phyloP scores from a whole-genome alignment of 169 alveolate genomes.

The Plasmodium falciparum region DNA sequence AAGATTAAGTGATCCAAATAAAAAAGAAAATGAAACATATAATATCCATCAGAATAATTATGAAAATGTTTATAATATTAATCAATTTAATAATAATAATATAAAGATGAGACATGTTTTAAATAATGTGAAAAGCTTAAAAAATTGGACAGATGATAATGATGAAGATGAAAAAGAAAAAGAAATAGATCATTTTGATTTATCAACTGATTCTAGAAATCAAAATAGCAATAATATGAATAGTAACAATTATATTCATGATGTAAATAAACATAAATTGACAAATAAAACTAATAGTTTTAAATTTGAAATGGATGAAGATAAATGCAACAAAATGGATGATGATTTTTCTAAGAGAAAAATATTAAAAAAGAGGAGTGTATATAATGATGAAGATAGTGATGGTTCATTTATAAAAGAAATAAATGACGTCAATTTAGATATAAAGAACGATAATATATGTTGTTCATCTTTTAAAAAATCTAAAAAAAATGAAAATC shows the following conservation, averaged over 20 bases:
- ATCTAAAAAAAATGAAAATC: neutral
- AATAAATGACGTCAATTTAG: constrained; percentile 13
- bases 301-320: neutral
- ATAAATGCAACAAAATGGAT: neutral
- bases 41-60: neutral
- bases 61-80: too few relatives aligned
- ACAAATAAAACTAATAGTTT: too few relatives aligned
- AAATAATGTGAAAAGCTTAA: neutral
- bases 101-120: neutral
- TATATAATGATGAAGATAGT: constrained; percentile 9
- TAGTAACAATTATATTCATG: neutral
- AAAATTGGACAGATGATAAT: neutral
- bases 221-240: neutral
- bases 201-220: neutral
- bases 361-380: constrained; percentile 5
- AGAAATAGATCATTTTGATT: neutral
- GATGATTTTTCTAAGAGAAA: neutral
- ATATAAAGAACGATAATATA: constrained; percentile 15
- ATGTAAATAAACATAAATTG: too few relatives aligned
- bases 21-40: neutral
- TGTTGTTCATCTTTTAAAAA: constrained; percentile 17
- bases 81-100: too few relatives aligned
- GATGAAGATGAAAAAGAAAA: constrained; percentile 11
- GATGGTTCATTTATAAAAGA: constrained; percentile 37
- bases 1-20: neutral